Evolutionary conservation across 306 rosid genomes (phyloP), one percentile per base, ranked within the genome.

Genomic region (Ceratonia siliqua): DNA sequence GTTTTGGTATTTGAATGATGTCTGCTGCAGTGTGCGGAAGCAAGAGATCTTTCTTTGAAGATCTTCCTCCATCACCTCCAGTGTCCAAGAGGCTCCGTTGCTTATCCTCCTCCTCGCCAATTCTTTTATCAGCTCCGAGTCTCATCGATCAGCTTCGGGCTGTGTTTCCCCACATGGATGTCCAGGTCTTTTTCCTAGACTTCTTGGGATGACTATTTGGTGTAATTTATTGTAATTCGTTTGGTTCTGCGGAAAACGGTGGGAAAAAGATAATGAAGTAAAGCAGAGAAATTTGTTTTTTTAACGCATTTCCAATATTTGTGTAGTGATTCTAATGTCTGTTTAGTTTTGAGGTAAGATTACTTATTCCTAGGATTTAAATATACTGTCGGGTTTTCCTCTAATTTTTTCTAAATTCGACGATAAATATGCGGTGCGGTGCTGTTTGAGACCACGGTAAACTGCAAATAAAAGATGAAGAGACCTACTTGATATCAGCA

Each of bases 21-120:
- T 94, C 96, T 90, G 97, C 97, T 80, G 96, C 92, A 18, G 99
- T 94, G 89, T 90, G 99, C 72, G 99, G 99, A 79, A 87, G 90
- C 88, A 94, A 94, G 90, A 88, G 97, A 87, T 87, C 96, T 75
- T 94, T 92, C 86, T 92, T 94, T 28, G 99, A 94, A 86, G 99
- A 94, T 25, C 92, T 92, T 64, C 99, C 95, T 55, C 89, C 96
- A 12, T 92, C 97, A 17, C 97, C 97, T 24, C 95, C 97, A 2
- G 82, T 94, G 0, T 50, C 96, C 5, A 92, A 94, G 90, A 87
- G 97, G 86, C 84, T 84, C 13, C 99, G 99, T 70, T 92, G 97
- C 62, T 90, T 97, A 10, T 85, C 98, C 66, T 74, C 94, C 6
- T 82, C 94, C 54, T 93, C 98, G 2, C 99, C 97, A 39, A 85